Conservation (phyloP, 352 stramenopile genomes). For the Pythium chondricola region DNA sequence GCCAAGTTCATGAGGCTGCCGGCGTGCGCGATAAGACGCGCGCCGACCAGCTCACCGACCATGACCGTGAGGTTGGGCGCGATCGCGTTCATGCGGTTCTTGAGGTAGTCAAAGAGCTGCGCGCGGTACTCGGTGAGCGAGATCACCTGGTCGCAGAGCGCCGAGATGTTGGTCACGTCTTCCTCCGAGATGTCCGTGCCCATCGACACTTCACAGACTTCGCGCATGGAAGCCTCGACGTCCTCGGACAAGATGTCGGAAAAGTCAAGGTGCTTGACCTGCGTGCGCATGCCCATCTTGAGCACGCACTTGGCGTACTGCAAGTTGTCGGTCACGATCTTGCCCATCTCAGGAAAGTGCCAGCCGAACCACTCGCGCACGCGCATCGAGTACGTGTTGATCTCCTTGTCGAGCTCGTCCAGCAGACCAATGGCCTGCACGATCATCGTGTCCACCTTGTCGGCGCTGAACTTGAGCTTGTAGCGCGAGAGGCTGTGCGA, state of each 20-base stretch:
- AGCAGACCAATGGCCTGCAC: constrained; percentile 99
- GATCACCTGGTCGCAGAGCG: constrained; percentile 89
- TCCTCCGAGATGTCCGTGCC: constrained; percentile 99
- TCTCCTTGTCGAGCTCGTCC: constrained; percentile 99
- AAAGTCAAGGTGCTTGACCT: constrained; percentile 93
- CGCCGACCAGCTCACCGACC: constrained; percentile 98
- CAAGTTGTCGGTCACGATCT: constrained; percentile 98
- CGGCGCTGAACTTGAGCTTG: constrained; percentile 99
- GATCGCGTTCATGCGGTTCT: constrained; percentile 99
- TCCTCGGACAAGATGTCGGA: constrained; percentile 85
- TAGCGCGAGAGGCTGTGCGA: constrained; percentile 97
- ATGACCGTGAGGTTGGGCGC: constrained; percentile 99
- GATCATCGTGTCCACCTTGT: constrained; percentile 99
- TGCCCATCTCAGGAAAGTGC: constrained; percentile 97
- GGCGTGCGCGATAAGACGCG: constrained; percentile 98
- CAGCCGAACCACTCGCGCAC: constrained; percentile 99
- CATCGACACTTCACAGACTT: constrained; percentile 98
- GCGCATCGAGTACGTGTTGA: constrained; percentile 99
- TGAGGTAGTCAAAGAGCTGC: constrained; percentile 99
- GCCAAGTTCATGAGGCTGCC: constrained; percentile 99
- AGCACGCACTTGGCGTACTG: constrained; percentile 98
- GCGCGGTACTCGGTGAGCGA: constrained; percentile 87
- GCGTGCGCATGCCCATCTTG: constrained; percentile 90
- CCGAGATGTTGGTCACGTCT: constrained; percentile 97
- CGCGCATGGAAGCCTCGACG: constrained; percentile 94